Conservation (phyloP, 202 grass and related monocot species). For the Carex arenaria region DNA sequence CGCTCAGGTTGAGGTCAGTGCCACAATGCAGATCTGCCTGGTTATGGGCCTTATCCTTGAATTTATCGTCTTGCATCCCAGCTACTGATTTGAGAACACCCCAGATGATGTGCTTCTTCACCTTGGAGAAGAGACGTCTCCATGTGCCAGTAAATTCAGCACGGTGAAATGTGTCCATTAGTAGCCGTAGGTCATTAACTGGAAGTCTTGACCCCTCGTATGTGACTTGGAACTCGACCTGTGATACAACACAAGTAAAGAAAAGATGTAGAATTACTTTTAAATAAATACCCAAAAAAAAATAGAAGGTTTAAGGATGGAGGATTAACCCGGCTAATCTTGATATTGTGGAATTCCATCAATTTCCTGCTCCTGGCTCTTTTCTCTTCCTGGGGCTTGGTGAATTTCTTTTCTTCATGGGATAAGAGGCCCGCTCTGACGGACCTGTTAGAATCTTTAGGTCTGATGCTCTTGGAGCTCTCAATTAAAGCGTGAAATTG, state of each 20-base stretch:
- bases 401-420: slow-evolving; percentile 83
- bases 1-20: slow-evolving; percentile 53
- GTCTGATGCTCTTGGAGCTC: slow-evolving; percentile 47
- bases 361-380: slow-evolving; percentile 58
- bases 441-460: slow-evolving; percentile 67
- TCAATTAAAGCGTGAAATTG: slow-evolving; percentile 39
- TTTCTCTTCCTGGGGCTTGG: slow-evolving; percentile 80
- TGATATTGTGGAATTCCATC: slow-evolving; percentile 96
- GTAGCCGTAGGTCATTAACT: slow-evolving; percentile 86
- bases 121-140: slow-evolving; percentile 85
- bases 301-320: not conserved
- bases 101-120: slow-evolving; percentile 99
- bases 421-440: slow-evolving; percentile 64
- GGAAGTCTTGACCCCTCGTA: slow-evolving; percentile 96
- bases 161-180: slow-evolving; percentile 96
- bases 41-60: slow-evolving; percentile 67
- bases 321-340: slow-evolving; percentile 79
- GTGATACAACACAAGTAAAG: slow-evolving; percentile 21
- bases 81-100: slow-evolving; percentile 94
- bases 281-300: slow-evolving; percentile 17
- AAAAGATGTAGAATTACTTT: slow-evolving; percentile 22
- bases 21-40: slow-evolving; percentile 49
- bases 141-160: slow-evolving; percentile 86
- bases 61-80: slow-evolving; percentile 98
- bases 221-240: slow-evolving; percentile 97